Evolutionary conservation across 805 yeast genomes (phyloP), one percentile per base, ranked within the genome.

Genomic region (Wickerhamiella sorbophila): DNA sequence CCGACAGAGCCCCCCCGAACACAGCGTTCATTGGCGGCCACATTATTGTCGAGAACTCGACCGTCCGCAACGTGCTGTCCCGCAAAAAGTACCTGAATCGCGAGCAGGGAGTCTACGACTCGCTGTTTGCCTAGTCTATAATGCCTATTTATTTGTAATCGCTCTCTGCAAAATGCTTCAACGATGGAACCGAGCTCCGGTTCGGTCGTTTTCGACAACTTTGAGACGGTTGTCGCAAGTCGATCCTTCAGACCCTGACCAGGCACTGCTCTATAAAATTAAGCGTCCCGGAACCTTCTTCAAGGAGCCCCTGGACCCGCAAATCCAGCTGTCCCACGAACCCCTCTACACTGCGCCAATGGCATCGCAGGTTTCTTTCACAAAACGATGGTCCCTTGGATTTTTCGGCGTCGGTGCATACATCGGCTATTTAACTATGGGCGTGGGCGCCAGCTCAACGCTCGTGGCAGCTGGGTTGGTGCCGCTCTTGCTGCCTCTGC

Each of bases 271-370:
- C 57, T 64, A 52, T 36, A 55, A 54, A 39, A 54, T 72, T 14
- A 59, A 67, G 36, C 61, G 62, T 21, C 71, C 73, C 1, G 63
- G 67, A 3, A 49, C 64, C 0, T 44, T 67, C 12, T 58, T 63
- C 24, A 53, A 66, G 14, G 67, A 66, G 12, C 66, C 67, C n/a
- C 54, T 80, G 19, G 76, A 76, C 4, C 54, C 63, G 4, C 66
- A 74, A 20, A 70, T 55, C 44, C 60, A 84, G 40, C 60, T 76
- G 4, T 74, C 81, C 2, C 70, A 74, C 51, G 66, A 65, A 45
- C 79, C 87, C 3, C 50, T 81, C 20, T 81, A 81, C 51, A 71
- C 66, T 39, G 74, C 80, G 0, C 84, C 86, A 0, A 66, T 76
- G 2, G 65, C 74, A 5, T 69, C 71, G 37, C 75, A 77, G 43